These are phyloP conservation scores for Euphorbia peplus DNA, from an alignment of 345 rosid genomes.

Conservation along the genomic window DNA sequence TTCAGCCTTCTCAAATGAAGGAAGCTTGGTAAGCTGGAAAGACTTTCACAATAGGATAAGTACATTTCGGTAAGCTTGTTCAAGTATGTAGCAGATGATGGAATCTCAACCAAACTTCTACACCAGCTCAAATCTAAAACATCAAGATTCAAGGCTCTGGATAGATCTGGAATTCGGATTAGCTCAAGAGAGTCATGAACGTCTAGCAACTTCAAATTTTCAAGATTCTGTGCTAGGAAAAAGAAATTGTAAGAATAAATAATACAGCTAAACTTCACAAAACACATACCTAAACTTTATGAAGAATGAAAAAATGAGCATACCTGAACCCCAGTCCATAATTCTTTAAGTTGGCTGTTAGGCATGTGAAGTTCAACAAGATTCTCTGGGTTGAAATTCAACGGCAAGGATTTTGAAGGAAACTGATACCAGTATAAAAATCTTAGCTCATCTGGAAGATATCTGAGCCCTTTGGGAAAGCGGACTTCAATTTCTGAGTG, in stretches of 20 bases:
- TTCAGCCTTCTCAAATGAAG: constrained; percentile 5
- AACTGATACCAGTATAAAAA: not conserved
- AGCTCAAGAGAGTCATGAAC: not conserved
- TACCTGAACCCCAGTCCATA: constrained; percentile 8
- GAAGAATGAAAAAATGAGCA: not conserved
- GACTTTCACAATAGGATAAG: not conserved
- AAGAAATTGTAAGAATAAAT: not conserved
- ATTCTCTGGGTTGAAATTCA: not conserved
- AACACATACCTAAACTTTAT: not conserved
- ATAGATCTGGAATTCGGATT: not conserved
- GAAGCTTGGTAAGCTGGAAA: not conserved
- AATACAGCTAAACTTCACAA: not conserved
- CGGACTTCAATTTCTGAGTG: not conserved
- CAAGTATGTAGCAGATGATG: not conserved
- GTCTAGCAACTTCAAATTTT: constrained; percentile 8
- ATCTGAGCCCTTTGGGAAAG: not conserved
- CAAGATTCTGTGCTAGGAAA: constrained; percentile 5
- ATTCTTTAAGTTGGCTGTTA: constrained; percentile 6
- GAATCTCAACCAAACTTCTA: constrained; percentile 3
- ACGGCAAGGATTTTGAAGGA: constrained; percentile 9
- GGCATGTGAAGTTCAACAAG: constrained; percentile 5
- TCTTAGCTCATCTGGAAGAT: constrained; percentile 6
- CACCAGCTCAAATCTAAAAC: not conserved
- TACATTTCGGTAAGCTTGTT: not conserved
- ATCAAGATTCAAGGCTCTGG: not conserved